Evolutionary conservation across 2,329 filamentous ascomycete genomes (phyloP), one percentile per base, ranked within the genome.

Genomic region (Seiridium unicorne): DNA sequence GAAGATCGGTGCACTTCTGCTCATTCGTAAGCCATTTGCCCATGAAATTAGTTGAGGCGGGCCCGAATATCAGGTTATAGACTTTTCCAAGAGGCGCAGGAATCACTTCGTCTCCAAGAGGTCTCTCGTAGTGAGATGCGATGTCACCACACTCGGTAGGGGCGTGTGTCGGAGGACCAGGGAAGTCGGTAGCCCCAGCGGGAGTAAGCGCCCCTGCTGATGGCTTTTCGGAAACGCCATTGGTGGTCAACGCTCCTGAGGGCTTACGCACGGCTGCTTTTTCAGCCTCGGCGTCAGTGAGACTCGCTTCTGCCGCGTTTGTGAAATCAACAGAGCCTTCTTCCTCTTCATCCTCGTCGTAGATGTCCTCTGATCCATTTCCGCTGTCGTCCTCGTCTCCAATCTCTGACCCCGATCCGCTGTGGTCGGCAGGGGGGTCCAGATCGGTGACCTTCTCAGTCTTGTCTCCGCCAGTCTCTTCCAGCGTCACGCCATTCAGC

Each of bases 31-130:
- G 80, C 84, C 92, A 98, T 69, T 92, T 95, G 10, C 84, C 82
- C 86, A 99, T 93, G 77, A 93, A 99, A 0, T 83, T 78, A 4
- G 87, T 84, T 1, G 93, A 97, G 2, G 82, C 84, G 2, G 90
- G 85, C 0, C 96, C 95, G 69, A 97, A 99, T 66, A 97, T 84
- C 60, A 97, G 77, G 63, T 87, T 90, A 74, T 96, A 99, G 36
- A 98, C 87, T 72, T 97, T 96, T 57, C 95, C 95, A 1, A 99
- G 79, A 0, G 95, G 95, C 2, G 94, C 95, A 0, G 89, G 84
- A 55, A 99, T 89, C 3, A 90, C 79, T 48, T 97, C 94, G 73
- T 99, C 94, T 51, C 90, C 93, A 46, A 97, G 80, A 2, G 91
- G 76, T 70, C 90, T 93, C 63, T 97, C 91, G 69, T 92, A 97